Percentiles rank a stretch among this genome's conserved stretches.
Evolutionary conservation across 2,329 filamentous ascomycete genomes (phyloP).

Genomic region (Aspergillus niger): DNA sequence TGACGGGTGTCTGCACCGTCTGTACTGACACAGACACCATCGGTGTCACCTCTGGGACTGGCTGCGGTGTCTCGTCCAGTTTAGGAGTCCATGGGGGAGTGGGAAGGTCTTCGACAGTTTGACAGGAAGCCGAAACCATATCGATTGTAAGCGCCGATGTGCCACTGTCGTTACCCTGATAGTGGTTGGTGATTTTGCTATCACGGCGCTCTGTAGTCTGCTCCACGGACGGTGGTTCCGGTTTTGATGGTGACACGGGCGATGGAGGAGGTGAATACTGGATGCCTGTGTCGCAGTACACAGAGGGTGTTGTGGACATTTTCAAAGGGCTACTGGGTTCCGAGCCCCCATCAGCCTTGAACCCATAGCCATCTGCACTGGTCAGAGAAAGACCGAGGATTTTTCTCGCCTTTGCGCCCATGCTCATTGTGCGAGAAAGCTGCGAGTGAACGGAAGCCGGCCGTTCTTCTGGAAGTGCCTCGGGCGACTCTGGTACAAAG

Average conservation of each 20-base stretch:
- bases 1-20: constrained; percentile 31
- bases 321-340: constrained; percentile 50
- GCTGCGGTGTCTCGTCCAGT: constrained; percentile 23
- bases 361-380: constrained; percentile 28
- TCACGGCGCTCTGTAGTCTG: constrained; percentile 3
- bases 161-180: constrained; percentile 30
- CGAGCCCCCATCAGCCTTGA: constrained; percentile 23
- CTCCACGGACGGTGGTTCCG: constrained; percentile 10
- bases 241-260: constrained; percentile 47
- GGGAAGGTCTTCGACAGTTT: constrained; percentile 44
- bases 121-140: constrained; percentile 47
- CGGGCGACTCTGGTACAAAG: constrained; percentile 60
- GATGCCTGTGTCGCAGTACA: constrained; percentile 74
- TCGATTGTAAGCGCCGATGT: constrained; percentile 36
- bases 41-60: constrained; percentile 13
- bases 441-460: constrained; percentile 44
- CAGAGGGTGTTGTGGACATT: constrained; percentile 49
- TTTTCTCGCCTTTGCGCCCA: constrained; percentile 46
- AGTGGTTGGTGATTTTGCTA: constrained; percentile 1
- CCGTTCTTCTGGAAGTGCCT: constrained; percentile 47
- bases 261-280: constrained; percentile 85
- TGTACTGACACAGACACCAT: constrained; percentile 38
- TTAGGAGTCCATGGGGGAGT: constrained; percentile 40
- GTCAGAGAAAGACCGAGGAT: constrained; percentile 49
- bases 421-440: constrained; percentile 35